phyloP scores from a whole-genome alignment of 352 stramenopile genomes.

The Phytophthora agathidicida region DNA sequence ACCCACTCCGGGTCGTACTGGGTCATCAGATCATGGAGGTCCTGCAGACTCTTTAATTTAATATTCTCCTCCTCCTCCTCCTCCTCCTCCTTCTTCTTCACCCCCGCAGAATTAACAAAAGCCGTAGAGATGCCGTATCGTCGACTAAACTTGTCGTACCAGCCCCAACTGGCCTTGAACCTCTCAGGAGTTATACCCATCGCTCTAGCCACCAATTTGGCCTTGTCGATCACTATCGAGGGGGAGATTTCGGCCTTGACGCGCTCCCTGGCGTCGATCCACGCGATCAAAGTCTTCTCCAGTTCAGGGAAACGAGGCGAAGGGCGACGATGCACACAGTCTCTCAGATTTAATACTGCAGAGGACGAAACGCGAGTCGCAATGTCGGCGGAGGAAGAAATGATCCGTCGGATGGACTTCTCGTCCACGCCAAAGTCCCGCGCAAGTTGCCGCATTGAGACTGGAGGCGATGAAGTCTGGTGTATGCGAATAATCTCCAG shows the following conservation, averaged over 20 bases:
- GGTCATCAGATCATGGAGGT: constrained; percentile 27
- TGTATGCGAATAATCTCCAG: constrained; percentile 36
- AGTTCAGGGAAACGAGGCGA: constrained; percentile 30
- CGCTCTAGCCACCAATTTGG: constrained; percentile 23
- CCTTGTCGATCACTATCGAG: constrained; percentile 38
- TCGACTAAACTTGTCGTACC: constrained; percentile 47
- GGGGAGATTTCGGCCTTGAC: constrained; percentile 27
- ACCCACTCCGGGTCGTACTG: constrained; percentile 36
- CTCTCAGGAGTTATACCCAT: constrained; percentile 22
- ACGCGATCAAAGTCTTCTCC: constrained; percentile 25
- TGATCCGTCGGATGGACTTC: constrained; percentile 35
- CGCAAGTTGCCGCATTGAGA: constrained; percentile 29
- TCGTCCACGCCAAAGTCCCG: constrained; percentile 34
- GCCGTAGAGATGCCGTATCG: constrained; percentile 32
- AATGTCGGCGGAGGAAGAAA: constrained; percentile 22
- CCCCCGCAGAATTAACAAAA: constrained; percentile 2
- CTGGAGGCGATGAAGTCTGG: not conserved
- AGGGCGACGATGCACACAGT: constrained; percentile 10
- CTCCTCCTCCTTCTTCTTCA: not conserved
- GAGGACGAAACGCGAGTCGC: constrained; percentile 11
- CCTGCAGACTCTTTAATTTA: constrained; percentile 17
- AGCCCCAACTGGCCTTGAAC: constrained; percentile 46
- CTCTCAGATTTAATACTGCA: constrained; percentile 14
- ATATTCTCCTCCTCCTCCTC: no score
- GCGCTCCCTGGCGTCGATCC: constrained; percentile 30